Evolutionary conservation across 2,329 filamentous ascomycete genomes (phyloP).

Genomic region (Peltaster fructicola): DNA sequence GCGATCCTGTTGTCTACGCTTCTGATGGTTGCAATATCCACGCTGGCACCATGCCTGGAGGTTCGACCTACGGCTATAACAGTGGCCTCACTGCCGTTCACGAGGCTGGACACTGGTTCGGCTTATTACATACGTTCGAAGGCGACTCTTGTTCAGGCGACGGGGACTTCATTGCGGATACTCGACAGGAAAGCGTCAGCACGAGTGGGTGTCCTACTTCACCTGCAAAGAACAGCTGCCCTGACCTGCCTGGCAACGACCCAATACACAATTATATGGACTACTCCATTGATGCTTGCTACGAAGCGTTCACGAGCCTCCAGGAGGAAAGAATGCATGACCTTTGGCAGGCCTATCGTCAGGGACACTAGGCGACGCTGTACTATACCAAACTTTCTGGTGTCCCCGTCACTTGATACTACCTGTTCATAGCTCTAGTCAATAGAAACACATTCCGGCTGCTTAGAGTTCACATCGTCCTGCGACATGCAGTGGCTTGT

Average conservation of each 20-base stretch:
- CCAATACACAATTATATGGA: constrained; percentile 44
- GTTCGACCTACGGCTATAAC: constrained; percentile 32
- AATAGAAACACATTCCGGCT: too few relatives aligned
- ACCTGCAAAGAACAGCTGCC: constrained; percentile 34
- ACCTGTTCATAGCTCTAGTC: too few relatives aligned
- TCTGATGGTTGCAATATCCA: constrained; percentile 40
- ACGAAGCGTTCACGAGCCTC: constrained; percentile 32
- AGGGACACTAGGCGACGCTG: too few relatives aligned
- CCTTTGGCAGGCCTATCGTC: too few relatives aligned
- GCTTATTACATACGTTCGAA: constrained; percentile 31
- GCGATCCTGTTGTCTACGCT: constrained; percentile 21
- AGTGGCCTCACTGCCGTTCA: constrained; percentile 29
- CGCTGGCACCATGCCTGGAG: constrained; percentile 38
- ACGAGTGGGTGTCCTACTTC: constrained; percentile 37
- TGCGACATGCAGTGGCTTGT: too few relatives aligned
- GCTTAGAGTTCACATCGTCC: too few relatives aligned
- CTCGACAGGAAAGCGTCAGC: constrained; percentile 22
- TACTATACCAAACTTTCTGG: too few relatives aligned
- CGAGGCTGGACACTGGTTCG: constrained; percentile 32
- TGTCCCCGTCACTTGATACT: too few relatives aligned
- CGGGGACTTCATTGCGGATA: constrained; percentile 29
- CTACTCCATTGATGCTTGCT: constrained; percentile 38
- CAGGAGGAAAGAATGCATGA: constrained; percentile 36
- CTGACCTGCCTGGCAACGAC: constrained; percentile 28
- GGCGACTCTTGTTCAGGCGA: constrained; percentile 26